Conservation (phyloP, 2,329 filamentous ascomycete species). For the Blumeria hordei region DNA sequence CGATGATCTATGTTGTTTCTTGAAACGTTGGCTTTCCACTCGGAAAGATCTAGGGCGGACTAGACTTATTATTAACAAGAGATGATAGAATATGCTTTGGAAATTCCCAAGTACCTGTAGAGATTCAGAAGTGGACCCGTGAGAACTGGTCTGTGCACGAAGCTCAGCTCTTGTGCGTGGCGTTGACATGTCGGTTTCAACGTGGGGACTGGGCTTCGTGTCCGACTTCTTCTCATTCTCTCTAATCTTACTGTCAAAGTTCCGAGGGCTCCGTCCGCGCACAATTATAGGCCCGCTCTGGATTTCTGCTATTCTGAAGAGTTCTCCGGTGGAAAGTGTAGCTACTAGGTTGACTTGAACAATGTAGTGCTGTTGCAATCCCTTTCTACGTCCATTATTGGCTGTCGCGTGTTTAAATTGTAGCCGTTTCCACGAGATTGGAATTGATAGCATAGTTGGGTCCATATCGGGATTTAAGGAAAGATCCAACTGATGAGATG, state of each 20-base stretch:
- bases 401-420: slow-evolving; percentile 94
- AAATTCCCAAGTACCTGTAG: slow-evolving; percentile 8
- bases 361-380: slow-evolving; percentile 83
- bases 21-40: neutral
- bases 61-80: neutral
- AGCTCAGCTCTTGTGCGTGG: slow-evolving; percentile 4
- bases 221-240: slow-evolving; percentile 13
- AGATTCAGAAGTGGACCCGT: slow-evolving; percentile 5
- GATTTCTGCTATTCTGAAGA: slow-evolving; percentile 57
- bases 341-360: slow-evolving; percentile 67
- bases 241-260: slow-evolving; percentile 70
- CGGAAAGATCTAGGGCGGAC: neutral
- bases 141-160: no score
- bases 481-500: slow-evolving; percentile 29
- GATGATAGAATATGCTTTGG: neutral
- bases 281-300: slow-evolving; percentile 89
- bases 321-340: slow-evolving; percentile 39
- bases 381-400: slow-evolving; percentile 84
- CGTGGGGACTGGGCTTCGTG: slow-evolving; percentile 10
- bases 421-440: slow-evolving; percentile 77
- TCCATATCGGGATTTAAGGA: slow-evolving; percentile 44
- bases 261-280: slow-evolving; percentile 71
- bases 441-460: slow-evolving; percentile 52
- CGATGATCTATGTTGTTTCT: neutral
- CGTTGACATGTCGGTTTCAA: slow-evolving; percentile 6